Evolutionary conservation across 2,329 filamentous ascomycete species (phyloP), one percentile per base, ranked within the genome.

Genomic region (Cladosporium sp.): DNA sequence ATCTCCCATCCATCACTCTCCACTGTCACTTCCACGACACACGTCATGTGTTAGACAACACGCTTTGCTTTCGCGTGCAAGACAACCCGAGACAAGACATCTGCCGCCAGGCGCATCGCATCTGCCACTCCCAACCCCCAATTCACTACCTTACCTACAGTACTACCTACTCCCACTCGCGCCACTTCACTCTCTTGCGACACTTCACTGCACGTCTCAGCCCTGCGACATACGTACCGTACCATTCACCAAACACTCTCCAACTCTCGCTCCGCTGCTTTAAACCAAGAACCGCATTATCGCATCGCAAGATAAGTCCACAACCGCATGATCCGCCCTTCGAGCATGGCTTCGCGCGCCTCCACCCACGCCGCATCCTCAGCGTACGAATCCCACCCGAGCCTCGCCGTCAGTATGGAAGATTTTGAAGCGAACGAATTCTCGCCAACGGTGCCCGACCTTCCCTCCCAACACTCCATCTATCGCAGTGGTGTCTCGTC

Each of bases 391-490:
- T 68, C 65, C 29, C 78, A 82, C 69, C 77, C 79, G 38, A 81
- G 79, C 54, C 66, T 84, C 60, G 74, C 76, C 67, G 80, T 77
- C 50, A 82, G 79, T 51, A 76, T 84, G 58, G 78, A 81, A 64
- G 80, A 83, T 68, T 83, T 82, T 69, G 80, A 83, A 63, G 73
- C 74, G 56, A 73, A 74, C 59, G 75, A 75, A 54, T 73, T 71
- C 52, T 74, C 72, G 29, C 78, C 77, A 13, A 80, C 79, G 15
- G 65, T 76, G 47, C 79, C 80, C 53, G 74, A 75, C 18, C 58
- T 79, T 50, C 78, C 78, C 13, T 82, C 78, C 43, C 78, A 81
- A 57, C 80, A 84, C 65, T 85, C 82, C 34, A 82, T 78, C 61
- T 85, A 85, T 71, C 77, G 80, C 58, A 62, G 57, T 55, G 39